A percentile compares a stretch with the other conserved stretches of the same genome.
Evolutionary conservation across 345 rosid species (phyloP).

Genomic region (Trapa incisa): DNA sequence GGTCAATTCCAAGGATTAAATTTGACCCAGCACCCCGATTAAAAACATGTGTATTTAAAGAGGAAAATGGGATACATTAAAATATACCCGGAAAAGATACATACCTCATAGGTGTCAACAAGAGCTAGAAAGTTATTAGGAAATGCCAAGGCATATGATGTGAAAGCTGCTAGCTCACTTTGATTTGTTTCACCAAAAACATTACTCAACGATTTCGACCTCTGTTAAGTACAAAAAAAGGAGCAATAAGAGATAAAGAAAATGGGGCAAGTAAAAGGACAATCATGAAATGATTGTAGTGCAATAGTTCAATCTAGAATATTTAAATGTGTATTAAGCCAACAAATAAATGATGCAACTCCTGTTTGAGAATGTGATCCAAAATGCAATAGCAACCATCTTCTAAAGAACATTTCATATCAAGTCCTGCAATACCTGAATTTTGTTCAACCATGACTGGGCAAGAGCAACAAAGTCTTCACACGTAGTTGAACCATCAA

Average conservation of each 20-base stretch:
- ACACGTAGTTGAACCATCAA: constrained; percentile 55
- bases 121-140: constrained; percentile 79
- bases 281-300: background rate
- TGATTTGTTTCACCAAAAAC: constrained; percentile 75
- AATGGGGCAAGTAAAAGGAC: background rate
- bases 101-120: constrained; percentile 87
- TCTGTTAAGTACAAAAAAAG: constrained; percentile 25
- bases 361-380: background rate
- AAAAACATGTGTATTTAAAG: background rate
- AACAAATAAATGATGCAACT: background rate
- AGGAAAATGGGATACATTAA: background rate
- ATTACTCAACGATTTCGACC: constrained; percentile 18
- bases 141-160: constrained; percentile 87
- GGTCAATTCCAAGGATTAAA: background rate
- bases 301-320: no score
- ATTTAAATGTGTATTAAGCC: no score
- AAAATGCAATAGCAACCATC: background rate
- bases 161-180: constrained; percentile 91
- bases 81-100: constrained; percentile 14
- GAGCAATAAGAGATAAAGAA: background rate
- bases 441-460: constrained; percentile 64
- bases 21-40: background rate
- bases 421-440: constrained; percentile 41
- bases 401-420: background rate
- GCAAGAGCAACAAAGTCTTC: constrained; percentile 78